phyloP scores from a whole-genome alignment of 306 rosid species.

The Rosa rugosa region DNA sequence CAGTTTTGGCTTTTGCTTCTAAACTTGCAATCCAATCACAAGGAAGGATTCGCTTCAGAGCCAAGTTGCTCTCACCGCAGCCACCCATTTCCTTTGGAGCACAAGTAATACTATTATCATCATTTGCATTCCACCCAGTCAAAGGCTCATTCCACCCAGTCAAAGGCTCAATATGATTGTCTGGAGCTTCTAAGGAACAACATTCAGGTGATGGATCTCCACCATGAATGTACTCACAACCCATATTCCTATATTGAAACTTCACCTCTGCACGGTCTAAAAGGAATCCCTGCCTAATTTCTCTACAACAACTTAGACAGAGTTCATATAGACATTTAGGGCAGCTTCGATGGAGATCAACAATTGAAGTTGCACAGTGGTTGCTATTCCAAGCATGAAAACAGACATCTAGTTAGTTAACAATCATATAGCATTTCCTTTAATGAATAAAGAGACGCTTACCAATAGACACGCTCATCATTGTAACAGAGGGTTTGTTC shows the following conservation, averaged over 20 bases:
- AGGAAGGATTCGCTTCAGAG: constrained; percentile 64
- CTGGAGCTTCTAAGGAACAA: constrained; percentile 28
- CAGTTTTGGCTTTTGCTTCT: constrained; percentile 45
- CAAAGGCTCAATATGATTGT: constrained; percentile 31
- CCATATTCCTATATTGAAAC: constrained; percentile 59
- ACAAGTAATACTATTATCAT: constrained; percentile 56
- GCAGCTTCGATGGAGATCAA: constrained; percentile 77
- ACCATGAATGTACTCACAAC: constrained; percentile 76
- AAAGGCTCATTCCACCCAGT: constrained; percentile 45
- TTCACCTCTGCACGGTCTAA: constrained; percentile 45
- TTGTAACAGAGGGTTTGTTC: constrained; percentile 52
- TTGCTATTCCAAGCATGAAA: constrained; percentile 51
- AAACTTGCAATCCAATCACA: constrained; percentile 55
- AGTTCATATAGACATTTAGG: constrained; percentile 66
- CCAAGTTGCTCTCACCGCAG: constrained; percentile 53
- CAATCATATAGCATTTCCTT: constrained; percentile 20
- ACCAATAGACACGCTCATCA: constrained; percentile 80
- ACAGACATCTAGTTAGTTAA: constrained; percentile 4
- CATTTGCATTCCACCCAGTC: constrained; percentile 46
- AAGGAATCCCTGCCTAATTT: constrained; percentile 57
- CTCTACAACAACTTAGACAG: constrained; percentile 72
- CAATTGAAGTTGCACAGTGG: constrained; percentile 82
- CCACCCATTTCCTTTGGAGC: constrained; percentile 67
- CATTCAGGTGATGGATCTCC: constrained; percentile 52
- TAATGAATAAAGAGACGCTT: constrained; percentile 26